Evolutionary conservation across 2,329 filamentous ascomycete species (phyloP), one percentile per base, ranked within the genome.

Genomic region (Fusarium acutatum): DNA sequence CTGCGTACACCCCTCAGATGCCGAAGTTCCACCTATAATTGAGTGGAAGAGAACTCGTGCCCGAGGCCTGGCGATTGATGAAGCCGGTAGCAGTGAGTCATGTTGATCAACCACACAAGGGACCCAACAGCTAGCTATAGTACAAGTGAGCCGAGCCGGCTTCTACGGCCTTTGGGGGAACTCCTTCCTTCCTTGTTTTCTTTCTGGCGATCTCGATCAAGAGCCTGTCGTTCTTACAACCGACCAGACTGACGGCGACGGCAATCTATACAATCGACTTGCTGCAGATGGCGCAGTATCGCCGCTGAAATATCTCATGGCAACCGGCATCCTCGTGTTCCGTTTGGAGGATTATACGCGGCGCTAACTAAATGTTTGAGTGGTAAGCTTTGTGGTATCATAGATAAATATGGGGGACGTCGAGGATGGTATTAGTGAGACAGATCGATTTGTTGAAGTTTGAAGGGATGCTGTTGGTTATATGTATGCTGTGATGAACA

Each of bases 101-200:
- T 7, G 18, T 53, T 5, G 11, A 20, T 50, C 30, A n/a, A 35
- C n/a, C 24, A 26, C 20, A 20, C 4, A 38, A 20, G 24, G 22
- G 22, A 10, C 13, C n/a, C 15, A 18, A 22, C 15, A 26, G 10
- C 52, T 56, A 38, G 41, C 52, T 5, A n/a, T 22, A 2, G 4
- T 7, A 5, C 20, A 28, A 56, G 52, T 77, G 49, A 66, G 66
- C 18, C 71, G 74, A 5, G 61, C 43, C 30, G 78, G 79, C 24
- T 59, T 76, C 0, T 70, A 63, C 24, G 74, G 73, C 18, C 32
- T 75, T 56, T 76, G 76, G 76, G 75, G 77, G 22, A 79, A 79
- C 15, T 64, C 50, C 1, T 50, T 78, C 3, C 52, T 73, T 15
- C 77, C 76, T 0, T 73, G 69, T 38, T 69, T 76, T 26, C 59